phyloP scores from a whole-genome alignment of 345 rosid species.

The Gossypium sturtianum region DNA sequence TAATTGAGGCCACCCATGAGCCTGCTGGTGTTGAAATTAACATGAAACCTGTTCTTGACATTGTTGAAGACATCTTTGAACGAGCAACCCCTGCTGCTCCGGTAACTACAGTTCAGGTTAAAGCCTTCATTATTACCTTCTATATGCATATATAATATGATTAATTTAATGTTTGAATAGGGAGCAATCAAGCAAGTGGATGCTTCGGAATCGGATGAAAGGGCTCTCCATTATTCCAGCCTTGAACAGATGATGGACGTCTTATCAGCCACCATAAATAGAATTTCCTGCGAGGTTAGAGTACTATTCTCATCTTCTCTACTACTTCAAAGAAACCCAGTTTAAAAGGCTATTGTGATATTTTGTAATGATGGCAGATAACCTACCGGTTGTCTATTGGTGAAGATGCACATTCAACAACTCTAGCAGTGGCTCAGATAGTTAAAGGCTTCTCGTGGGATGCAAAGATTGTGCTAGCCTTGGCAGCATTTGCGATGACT shows the following conservation, averaged over 20 bases:
- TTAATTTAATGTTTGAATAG: constrained; percentile 10
- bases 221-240: constrained; percentile 22
- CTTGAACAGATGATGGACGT: constrained; percentile 33
- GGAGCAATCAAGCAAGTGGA: constrained; percentile 22
- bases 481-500: constrained; percentile 49
- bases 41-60: constrained; percentile 35
- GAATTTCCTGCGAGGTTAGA: constrained; percentile 54
- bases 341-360: too few relatives aligned
- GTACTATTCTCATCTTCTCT: background rate
- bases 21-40: constrained; percentile 47
- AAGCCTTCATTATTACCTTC: background rate
- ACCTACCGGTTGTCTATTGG: constrained; percentile 38
- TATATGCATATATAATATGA: background rate
- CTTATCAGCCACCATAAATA: constrained; percentile 36
- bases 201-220: constrained; percentile 28
- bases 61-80: constrained; percentile 46
- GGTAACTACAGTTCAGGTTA: constrained; percentile 19
- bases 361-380: constrained; percentile 27
- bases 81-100: constrained; percentile 24
- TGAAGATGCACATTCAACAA: constrained; percentile 42
- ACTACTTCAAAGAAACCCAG: too few relatives aligned
- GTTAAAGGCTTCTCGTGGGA: constrained; percentile 49
- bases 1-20: constrained; percentile 47
- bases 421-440: constrained; percentile 32
- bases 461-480: constrained; percentile 45